A percentile compares a stretch with the other conserved stretches of the same genome.
Conservation (phyloP, 2,329 filamentous ascomycete genomes). For the Cladobotryum protrusum region DNA sequence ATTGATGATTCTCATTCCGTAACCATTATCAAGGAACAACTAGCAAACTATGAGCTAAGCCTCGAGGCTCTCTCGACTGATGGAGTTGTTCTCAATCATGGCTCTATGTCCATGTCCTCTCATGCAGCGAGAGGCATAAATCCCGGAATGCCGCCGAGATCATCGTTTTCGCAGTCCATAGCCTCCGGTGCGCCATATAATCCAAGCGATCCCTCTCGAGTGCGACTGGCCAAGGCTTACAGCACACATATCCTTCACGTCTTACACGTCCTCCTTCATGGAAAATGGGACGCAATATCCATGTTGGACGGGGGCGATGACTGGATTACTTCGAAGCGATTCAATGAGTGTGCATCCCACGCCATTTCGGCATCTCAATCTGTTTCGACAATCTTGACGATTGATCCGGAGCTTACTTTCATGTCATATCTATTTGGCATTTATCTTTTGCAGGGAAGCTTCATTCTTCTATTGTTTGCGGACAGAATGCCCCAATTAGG, state of each 20-base stretch:
- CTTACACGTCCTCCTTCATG: slow-evolving; percentile 41
- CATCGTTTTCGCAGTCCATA: slow-evolving; percentile 12
- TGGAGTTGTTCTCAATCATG: slow-evolving; percentile 12
- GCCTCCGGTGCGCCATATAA: slow-evolving; percentile 9
- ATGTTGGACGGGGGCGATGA: slow-evolving; percentile 44
- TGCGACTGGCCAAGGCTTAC: slow-evolving; percentile 39
- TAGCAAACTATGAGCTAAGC: slow-evolving; percentile 34
- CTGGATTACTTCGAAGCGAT: slow-evolving; percentile 41
- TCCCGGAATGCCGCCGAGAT: slow-evolving; percentile 5
- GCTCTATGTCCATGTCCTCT: slow-evolving; percentile 4
- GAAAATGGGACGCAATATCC: slow-evolving; percentile 44
- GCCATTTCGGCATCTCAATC: slow-evolving; percentile 41
- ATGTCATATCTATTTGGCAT: slow-evolving; percentile 49
- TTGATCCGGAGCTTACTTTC: slow-evolving; percentile 45
- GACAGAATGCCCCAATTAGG: slow-evolving; percentile 43
- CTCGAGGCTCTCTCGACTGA: slow-evolving; percentile 26
- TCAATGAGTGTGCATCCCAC: slow-evolving; percentile 40
- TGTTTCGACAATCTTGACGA: slow-evolving; percentile 38
- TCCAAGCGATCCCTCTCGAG: slow-evolving; percentile 24
- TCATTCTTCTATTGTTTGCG: slow-evolving; percentile 42
- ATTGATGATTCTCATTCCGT: slow-evolving; percentile 30
- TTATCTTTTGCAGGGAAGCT: slow-evolving; percentile 45
- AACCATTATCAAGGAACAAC: slow-evolving; percentile 28
- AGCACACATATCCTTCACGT: slow-evolving; percentile 43
- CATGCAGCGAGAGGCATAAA: slow-evolving; percentile 3